Conservation (phyloP, 2,329 filamentous ascomycete species). For the Pestalotiopsis sp. region DNA sequence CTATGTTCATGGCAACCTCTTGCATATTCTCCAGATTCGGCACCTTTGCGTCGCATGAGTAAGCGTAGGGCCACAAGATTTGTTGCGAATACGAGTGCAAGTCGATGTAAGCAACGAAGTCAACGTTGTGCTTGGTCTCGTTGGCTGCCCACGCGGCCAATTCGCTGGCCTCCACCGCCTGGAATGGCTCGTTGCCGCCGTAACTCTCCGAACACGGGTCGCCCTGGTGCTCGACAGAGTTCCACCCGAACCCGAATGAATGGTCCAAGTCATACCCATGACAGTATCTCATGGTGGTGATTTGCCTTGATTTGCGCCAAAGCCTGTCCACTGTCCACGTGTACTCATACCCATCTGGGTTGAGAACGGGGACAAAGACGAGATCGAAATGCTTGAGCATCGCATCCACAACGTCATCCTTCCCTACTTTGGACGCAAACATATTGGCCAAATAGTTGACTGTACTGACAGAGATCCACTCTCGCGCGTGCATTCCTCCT, state of each 20-base stretch:
- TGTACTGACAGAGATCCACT: constrained; percentile 94
- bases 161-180: constrained; percentile 75
- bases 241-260: constrained; percentile 84
- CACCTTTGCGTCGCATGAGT: constrained; percentile 75
- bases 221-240: constrained; percentile 61
- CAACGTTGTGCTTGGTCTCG: constrained; percentile 69
- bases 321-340: constrained; percentile 89
- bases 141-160: constrained; percentile 84
- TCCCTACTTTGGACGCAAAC: constrained; percentile 81
- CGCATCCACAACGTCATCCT: constrained; percentile 69
- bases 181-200: constrained; percentile 79
- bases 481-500: constrained; percentile 87
- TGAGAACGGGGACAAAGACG: constrained; percentile 84
- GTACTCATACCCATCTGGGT: constrained; percentile 93
- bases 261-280: constrained; percentile 88
- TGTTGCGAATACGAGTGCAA: constrained; percentile 96
- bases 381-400: constrained; percentile 85
- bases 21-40: constrained; percentile 90
- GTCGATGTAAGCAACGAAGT: constrained; percentile 85
- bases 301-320: constrained; percentile 93
- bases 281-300: constrained; percentile 81
- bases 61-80: constrained; percentile 89
- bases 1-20: constrained; percentile 84
- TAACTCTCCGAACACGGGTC: constrained; percentile 94
- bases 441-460: constrained; percentile 90